A percentile compares a stretch with the other conserved stretches of the same genome.
These are phyloP conservation scores for Pythium myriotylum DNA, from an alignment of 352 stramenopile genomes.

Conservation along the genomic window DNA sequence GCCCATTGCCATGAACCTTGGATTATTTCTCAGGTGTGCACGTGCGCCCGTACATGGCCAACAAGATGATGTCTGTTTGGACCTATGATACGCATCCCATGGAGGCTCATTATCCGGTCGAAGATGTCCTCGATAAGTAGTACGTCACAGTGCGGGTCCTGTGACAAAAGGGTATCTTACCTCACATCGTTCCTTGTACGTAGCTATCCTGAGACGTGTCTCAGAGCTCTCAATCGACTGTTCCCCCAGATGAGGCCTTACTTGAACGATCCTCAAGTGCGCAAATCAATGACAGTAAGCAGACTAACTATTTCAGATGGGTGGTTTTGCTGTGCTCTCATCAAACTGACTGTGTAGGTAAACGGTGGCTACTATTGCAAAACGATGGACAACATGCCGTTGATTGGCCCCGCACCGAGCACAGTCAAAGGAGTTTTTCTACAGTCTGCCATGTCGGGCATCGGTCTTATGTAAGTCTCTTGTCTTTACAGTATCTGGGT, in stretches of 20 bases:
- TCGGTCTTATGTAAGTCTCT: conserved; percentile 62
- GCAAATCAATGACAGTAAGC: conserved; percentile 60
- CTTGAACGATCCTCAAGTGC: conserved; percentile 51
- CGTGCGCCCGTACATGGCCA: conserved; percentile 58
- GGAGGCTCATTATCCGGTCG: conserved; percentile 58
- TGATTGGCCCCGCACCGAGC: conserved; percentile 63
- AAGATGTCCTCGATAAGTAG: conserved; percentile 62
- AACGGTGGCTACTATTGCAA: conserved; percentile 85
- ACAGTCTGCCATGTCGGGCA: conserved; percentile 71
- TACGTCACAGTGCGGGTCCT: conserved; percentile 15
- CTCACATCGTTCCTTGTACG: neutral
- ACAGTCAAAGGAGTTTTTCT: conserved; percentile 69
- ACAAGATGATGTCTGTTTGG: conserved; percentile 78
- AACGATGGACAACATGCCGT: conserved; percentile 70
- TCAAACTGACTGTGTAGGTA: conserved; percentile 30
- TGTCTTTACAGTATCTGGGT: neutral
- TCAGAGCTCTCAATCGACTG: conserved; percentile 56
- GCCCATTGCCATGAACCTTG: too few species aligned
- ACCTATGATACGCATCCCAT: conserved; percentile 77
- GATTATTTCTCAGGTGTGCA: conserved; percentile 48
- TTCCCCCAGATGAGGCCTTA: conserved; percentile 72
- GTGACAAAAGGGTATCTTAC: neutral
- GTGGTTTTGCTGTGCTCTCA: too few species aligned
- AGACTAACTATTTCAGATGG: neutral
- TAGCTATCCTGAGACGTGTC: conserved; percentile 73